Base-by-base conservation (phyloP, 2,329 filamentous ascomycete species). In the Aspergillus texensis region DNA sequence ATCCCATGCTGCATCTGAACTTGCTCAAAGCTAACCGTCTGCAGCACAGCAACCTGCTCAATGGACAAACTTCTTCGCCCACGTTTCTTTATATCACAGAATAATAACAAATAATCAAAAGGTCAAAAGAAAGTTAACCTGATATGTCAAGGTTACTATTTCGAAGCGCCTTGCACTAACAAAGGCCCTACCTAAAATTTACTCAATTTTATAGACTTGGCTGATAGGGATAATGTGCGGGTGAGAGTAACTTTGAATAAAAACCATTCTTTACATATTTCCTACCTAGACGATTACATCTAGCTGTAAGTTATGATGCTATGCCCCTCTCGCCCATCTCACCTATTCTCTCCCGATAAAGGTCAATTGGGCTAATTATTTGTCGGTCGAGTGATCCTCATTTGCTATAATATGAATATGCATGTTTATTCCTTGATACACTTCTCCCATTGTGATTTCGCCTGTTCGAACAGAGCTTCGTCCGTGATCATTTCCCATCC, bases 401-500 rank as follows among this genome's bases (percentile, higher is more conserved):
- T 41, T n/a, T n/a, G 6, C 1, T 19, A 53, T 4, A 9, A n/a
- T 11, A 16, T 11, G 48, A 3, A 53, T 10, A n/a, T 3, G 8
- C 3, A 12, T 4, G 32, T 16, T 56, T 36, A 71, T 46, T 69
- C 66, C 24, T 66, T 54, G 26, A 74, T 67, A 55, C 68, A 66
- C 6, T 68, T 61, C 55, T 68, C 53, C 74, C 72, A 77, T 21
- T 76, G 71, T 11, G 45, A 60, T 53, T 65, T 68, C 4, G 71
- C 70, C 3, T 62, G 63, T 34, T 70, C 62, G 52, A 71, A 76
- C 28, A 75, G 36, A 1, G 16, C 50, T 16, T 72, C 62, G 11
- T 75, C 62, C 4, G 65, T 69, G n/a, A 73, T 5, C 67, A 77
- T 73, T 4, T 77, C 74, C 72, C 73, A 77, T 8, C 72, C 77